phyloP scores from a whole-genome alignment of 495 filamentous ascomycete species.

The Penicillium crystallinum region DNA sequence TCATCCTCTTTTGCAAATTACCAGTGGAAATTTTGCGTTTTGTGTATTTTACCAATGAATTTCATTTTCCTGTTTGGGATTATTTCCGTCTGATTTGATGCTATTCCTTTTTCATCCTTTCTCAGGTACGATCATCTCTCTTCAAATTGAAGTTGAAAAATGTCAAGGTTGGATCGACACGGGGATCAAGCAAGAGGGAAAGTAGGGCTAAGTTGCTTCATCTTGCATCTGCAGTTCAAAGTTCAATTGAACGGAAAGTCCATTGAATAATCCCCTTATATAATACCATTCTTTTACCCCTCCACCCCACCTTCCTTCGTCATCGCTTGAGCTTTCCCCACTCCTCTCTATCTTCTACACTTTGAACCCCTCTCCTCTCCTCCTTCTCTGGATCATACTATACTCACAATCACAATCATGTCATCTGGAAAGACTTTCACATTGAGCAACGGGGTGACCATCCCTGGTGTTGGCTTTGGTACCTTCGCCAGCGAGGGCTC shows the following conservation, averaged over 20 bases:
- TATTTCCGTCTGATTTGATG: too few species aligned
- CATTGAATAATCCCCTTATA: not conserved
- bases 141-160: not conserved
- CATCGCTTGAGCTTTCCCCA: slow-evolving; percentile 20
- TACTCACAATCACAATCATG: slow-evolving; percentile 26
- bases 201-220: not conserved
- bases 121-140: not conserved
- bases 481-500: slow-evolving; percentile 68
- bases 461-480: slow-evolving; percentile 77
- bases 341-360: slow-evolving; percentile 6
- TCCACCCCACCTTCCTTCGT: slow-evolving; percentile 15
- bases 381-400: slow-evolving; percentile 2
- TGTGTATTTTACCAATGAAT: not conserved
- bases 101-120: too few species aligned
- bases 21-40: slow-evolving; percentile 5
- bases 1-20: slow-evolving; percentile 21
- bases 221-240: not conserved
- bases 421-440: slow-evolving; percentile 56
- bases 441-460: slow-evolving; percentile 71
- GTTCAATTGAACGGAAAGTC: not conserved
- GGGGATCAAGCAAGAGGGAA: not conserved
- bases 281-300: not conserved
- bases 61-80: not conserved
- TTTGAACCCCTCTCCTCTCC: slow-evolving; percentile 4
- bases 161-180: not conserved